Evolutionary conservation across 2,329 filamentous ascomycete species (phyloP).

Genomic region (Talaromyces funiculosus): DNA sequence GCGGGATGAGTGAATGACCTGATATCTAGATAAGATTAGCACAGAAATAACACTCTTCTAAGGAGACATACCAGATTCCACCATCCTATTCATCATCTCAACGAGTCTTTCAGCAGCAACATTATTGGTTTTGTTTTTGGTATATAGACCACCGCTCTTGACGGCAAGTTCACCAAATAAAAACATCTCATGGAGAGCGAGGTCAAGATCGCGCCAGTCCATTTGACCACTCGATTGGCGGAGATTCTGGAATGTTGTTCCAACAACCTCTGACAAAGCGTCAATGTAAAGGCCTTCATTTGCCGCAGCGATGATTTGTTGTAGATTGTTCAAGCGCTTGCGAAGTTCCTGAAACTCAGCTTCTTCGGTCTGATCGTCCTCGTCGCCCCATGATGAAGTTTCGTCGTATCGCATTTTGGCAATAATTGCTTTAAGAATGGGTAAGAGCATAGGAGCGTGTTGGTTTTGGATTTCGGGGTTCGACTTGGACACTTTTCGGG

Average conservation of each 20-base stretch:
- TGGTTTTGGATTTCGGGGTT: constrained; percentile 61
- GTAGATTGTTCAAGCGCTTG: constrained; percentile 80
- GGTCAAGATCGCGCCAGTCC: constrained; percentile 91
- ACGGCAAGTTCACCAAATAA: constrained; percentile 92
- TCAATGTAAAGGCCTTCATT: constrained; percentile 86
- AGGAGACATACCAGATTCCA: constrained; percentile 68
- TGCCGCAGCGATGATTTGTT: constrained; percentile 86
- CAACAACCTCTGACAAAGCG: constrained; percentile 81
- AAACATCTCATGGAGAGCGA: constrained; percentile 92
- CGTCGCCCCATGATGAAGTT: constrained; percentile 85
- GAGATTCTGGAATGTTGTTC: constrained; percentile 75
- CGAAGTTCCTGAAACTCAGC: constrained; percentile 94
- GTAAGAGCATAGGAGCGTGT: constrained; percentile 76
- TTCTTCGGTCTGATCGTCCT: constrained; percentile 92
- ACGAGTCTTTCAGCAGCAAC: constrained; percentile 75
- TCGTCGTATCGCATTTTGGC: constrained; percentile 97
- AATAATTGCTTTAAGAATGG: constrained; percentile 86
- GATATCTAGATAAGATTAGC: constrained; percentile 55
- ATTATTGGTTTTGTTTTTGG: constrained; percentile 75
- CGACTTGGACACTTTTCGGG: constrained; percentile 68
- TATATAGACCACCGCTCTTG: constrained; percentile 77
- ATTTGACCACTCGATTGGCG: constrained; percentile 67
- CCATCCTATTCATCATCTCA: constrained; percentile 93
- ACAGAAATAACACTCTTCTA: neutral
- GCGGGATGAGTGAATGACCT: constrained; percentile 82